phyloP scores from a whole-genome alignment of 2,329 filamentous ascomycete species.

The Stagonosporopsis cucurbitacearum region DNA sequence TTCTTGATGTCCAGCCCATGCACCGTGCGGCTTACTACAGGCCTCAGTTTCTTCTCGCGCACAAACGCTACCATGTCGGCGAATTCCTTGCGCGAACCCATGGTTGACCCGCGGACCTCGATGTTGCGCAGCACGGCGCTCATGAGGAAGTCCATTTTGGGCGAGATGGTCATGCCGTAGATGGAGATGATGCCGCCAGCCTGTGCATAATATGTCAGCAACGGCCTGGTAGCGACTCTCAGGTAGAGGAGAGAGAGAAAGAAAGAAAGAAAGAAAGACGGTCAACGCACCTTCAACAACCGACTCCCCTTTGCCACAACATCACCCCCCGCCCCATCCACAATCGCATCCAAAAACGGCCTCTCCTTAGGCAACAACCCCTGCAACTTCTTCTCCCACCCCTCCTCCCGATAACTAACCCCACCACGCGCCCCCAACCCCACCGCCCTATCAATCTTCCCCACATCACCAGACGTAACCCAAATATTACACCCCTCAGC shows the following conservation, averaged over 20 bases:
- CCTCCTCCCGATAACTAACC: slow-evolving; percentile 78
- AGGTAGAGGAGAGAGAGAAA: too few relatives aligned
- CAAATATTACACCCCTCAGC: slow-evolving; percentile 77
- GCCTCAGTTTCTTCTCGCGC: slow-evolving; percentile 71
- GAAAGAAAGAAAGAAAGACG: too few relatives aligned
- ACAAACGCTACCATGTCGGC: slow-evolving; percentile 90
- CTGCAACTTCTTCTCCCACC: slow-evolving; percentile 80
- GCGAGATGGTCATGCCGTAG: slow-evolving; percentile 90
- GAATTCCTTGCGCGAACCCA: slow-evolving; percentile 91
- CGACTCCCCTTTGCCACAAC: slow-evolving; percentile 72
- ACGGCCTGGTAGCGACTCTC: too few relatives aligned
- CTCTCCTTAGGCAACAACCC: slow-evolving; percentile 68
- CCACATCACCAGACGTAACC: slow-evolving; percentile 76
- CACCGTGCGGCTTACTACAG: slow-evolving; percentile 77
- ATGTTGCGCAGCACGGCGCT: slow-evolving; percentile 83
- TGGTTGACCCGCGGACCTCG: slow-evolving; percentile 83
- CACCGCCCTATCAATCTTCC: slow-evolving; percentile 76
- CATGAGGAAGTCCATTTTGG: slow-evolving; percentile 89
- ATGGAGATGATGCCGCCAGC: slow-evolving; percentile 80
- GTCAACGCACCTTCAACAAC: slow-evolving; percentile 70
- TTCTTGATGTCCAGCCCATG: slow-evolving; percentile 75
- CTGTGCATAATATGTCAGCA: slow-evolving; percentile 38
- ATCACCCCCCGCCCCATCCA: slow-evolving; percentile 91
- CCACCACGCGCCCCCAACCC: slow-evolving; percentile 79
- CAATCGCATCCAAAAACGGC: slow-evolving; percentile 77